phyloP scores from a whole-genome alignment of 306 rosid genomes.

The Mimosa pudica region DNA sequence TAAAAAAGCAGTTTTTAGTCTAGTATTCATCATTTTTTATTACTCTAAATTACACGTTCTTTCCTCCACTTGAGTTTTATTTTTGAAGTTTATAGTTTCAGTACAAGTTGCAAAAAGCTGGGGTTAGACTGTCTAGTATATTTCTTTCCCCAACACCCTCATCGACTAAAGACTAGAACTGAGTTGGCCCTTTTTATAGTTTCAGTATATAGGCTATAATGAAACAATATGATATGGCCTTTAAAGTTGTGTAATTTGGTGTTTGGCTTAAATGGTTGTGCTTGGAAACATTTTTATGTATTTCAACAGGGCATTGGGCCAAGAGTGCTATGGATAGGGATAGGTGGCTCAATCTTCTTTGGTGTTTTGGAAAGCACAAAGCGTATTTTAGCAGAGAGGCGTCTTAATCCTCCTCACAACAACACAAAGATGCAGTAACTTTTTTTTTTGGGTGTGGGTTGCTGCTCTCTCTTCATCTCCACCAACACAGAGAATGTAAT shows the following conservation, averaged over 20 bases:
- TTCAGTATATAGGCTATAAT: not conserved
- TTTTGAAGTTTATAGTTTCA: not conserved
- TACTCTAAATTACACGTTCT: not conserved
- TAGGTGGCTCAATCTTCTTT: slow-evolving; percentile 83
- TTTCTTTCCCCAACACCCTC: no score
- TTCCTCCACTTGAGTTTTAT: not conserved
- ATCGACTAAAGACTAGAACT: no score
- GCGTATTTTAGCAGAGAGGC: slow-evolving; percentile 61
- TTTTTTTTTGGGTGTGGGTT: not conserved
- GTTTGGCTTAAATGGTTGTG: not conserved
- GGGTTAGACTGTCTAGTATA: no score
- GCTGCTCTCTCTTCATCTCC: not conserved
- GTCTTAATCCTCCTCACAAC: slow-evolving; percentile 38
- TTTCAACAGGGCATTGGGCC: slow-evolving; percentile 68
- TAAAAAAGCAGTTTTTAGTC: slow-evolving; percentile 3
- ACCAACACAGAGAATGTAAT: not conserved
- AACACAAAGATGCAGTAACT: slow-evolving; percentile 18
- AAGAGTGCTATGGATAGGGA: slow-evolving; percentile 83
- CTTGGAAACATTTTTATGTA: not conserved
- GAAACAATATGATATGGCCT: not conserved
- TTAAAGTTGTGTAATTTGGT: not conserved
- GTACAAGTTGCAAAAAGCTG: no score
- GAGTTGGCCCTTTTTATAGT: no score
- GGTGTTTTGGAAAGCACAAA: slow-evolving; percentile 76
- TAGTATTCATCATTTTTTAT: not conserved